A percentile compares a stretch with the other conserved stretches of the same genome.
phyloP scores from a whole-genome alignment of 352 stramenopile species.

The Pythium aquatile region DNA sequence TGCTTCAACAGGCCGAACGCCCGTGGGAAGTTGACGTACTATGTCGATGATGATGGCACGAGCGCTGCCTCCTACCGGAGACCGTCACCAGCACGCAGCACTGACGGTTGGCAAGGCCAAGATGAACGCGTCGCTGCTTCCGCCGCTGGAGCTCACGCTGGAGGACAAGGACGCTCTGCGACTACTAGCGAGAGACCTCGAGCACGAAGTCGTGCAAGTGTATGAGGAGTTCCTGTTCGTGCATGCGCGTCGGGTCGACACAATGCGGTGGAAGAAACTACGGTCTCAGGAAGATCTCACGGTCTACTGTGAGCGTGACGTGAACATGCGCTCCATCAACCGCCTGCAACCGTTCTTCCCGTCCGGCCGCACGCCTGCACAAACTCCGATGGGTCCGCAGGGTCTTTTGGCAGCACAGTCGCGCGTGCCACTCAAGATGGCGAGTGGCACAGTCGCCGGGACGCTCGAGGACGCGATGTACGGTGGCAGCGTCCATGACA shows the following conservation, averaged over 20 bases:
- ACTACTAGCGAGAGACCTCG: slow-evolving; percentile 39
- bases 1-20: not conserved
- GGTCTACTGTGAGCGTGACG: slow-evolving; percentile 41
- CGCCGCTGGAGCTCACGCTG: slow-evolving; percentile 28
- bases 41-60: slow-evolving; percentile 1
- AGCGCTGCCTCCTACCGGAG: not conserved
- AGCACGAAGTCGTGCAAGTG: slow-evolving; percentile 39
- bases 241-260: slow-evolving; percentile 30
- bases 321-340: slow-evolving; percentile 25
- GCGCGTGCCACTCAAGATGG: slow-evolving; percentile 35
- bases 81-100: slow-evolving; percentile 17
- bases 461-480: slow-evolving; percentile 65
- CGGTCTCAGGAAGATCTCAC: slow-evolving; percentile 38
- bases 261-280: slow-evolving; percentile 42
- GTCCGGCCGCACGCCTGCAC: slow-evolving; percentile 4
- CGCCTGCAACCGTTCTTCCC: slow-evolving; percentile 27
- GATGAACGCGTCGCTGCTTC: slow-evolving; percentile 19
- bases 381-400: slow-evolving; percentile 29
- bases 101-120: not conserved
- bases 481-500: slow-evolving; percentile 45
- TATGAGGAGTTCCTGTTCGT: slow-evolving; percentile 46
- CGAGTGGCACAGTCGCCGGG: slow-evolving; percentile 35
- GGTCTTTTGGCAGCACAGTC: slow-evolving; percentile 36
- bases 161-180: slow-evolving; percentile 37
- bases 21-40: not conserved